These are phyloP conservation scores for Xylaria sp. DNA, from an alignment of 2,329 filamentous ascomycete species.

Conservation along the genomic window DNA sequence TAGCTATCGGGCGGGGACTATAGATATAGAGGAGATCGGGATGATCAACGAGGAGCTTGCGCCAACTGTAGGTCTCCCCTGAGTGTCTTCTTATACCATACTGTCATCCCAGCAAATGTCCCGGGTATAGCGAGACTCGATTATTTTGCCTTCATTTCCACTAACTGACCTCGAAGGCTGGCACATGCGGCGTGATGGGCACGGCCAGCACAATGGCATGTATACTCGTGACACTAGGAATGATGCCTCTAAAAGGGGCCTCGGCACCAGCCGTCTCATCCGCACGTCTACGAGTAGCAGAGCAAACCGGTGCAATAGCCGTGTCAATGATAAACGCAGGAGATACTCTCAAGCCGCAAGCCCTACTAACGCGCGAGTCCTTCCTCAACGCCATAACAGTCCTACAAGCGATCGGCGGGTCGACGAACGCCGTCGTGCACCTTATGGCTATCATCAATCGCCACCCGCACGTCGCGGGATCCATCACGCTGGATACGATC, in stretches of 20 bases:
- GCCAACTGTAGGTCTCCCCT: constrained; percentile 65
- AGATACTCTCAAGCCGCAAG: constrained; percentile 74
- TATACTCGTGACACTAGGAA: constrained; percentile 82
- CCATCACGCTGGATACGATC: constrained; percentile 79
- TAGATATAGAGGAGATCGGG: constrained; percentile 78
- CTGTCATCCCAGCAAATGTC: background rate
- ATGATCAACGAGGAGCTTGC: constrained; percentile 78
- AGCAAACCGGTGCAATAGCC: constrained; percentile 75
- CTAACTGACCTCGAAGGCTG: constrained; percentile 58
- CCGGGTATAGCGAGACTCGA: background rate
- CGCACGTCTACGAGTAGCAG: constrained; percentile 82
- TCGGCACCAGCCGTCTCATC: constrained; percentile 83
- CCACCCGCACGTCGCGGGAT: constrained; percentile 70
- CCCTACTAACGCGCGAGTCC: constrained; percentile 76
- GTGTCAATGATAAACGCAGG: constrained; percentile 73
- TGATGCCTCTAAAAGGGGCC: constrained; percentile 80
- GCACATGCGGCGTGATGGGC: constrained; percentile 91
- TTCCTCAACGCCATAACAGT: constrained; percentile 90
- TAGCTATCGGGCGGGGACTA: constrained; percentile 69
- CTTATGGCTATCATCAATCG: constrained; percentile 86
- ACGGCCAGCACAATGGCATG: constrained; percentile 93
- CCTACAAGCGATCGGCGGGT: constrained; percentile 85
- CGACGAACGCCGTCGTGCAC: constrained; percentile 86
- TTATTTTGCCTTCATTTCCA: background rate
- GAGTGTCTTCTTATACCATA: background rate